Base-by-base conservation (phyloP, 1,139 yeast genomes). In the Protomyces pachydermus region DNA sequence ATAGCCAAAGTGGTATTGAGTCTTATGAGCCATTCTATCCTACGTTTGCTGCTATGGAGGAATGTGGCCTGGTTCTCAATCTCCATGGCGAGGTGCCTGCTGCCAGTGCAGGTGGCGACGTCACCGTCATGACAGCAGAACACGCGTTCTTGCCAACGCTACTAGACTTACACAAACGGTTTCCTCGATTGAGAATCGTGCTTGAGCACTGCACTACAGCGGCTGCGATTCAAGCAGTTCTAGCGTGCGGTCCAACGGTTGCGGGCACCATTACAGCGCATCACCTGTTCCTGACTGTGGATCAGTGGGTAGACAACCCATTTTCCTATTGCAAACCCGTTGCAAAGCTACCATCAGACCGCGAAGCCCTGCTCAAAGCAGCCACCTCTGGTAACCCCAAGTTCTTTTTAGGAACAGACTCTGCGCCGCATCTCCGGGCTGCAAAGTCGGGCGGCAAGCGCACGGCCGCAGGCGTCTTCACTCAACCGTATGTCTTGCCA, bases 191-290 rank as follows among this genome's bases (percentile, higher is more conserved):
- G 72, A 86, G 89, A 70, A 93, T 95, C 67, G 85, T 93, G 25
- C 81, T 93, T 65, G 99, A 93, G 75, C 99, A 93, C 75, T 93
- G 98, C 77, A 91, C 98, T 14, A 88, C 97, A 3, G 84, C 83
- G 67, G 95, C 86, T 12, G 97, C 99, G 1, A 79, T 93, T 56
- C 88, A 88, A 23, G 82, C 90, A 10, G 84, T 93, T 65, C 81
- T 84, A 66, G 80, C 81, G 65, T 83, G 95, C 70, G 91, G 95
- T 69, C 77, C 79, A 16, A 80, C 80, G 25, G 97, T 93, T 2
- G 91, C 93, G 25, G 98, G 96, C 1, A 85, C 97, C 2, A 88
- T 93, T 68, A 93, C 98, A 10, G 98, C 97, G 3, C 99, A 93
- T 74, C 99, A 93, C 74, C 80, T 93, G 67, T 88, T 82, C 65